phyloP scores from a whole-genome alignment of 805 yeast genomes.

The Metschnikowia henanensis region DNA sequence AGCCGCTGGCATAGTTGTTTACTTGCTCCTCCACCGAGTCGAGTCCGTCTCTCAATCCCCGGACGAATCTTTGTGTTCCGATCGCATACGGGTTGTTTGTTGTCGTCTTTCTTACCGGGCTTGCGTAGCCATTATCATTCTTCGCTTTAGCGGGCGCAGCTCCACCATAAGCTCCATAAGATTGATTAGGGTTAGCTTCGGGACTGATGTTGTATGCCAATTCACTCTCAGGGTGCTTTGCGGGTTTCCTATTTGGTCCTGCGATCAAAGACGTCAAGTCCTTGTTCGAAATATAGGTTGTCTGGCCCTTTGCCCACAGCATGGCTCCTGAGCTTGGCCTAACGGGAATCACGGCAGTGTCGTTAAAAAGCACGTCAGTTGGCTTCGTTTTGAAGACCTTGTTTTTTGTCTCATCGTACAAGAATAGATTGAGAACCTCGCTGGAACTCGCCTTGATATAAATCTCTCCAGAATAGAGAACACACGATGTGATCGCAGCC shows the following conservation, averaged over 20 bases:
- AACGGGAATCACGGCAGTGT: constrained; percentile 63
- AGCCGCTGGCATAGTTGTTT: constrained; percentile 55
- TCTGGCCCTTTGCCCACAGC: constrained; percentile 81
- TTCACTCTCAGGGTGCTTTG: constrained; percentile 59
- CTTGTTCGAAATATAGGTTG: constrained; percentile 54
- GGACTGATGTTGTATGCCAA: constrained; percentile 49
- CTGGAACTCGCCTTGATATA: constrained; percentile 55
- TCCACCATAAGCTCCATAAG: constrained; percentile 27
- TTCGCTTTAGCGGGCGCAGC: constrained; percentile 12
- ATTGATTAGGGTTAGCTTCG: constrained; percentile 39
- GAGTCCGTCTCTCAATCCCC: constrained; percentile 51
- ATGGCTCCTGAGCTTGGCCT: constrained; percentile 79
- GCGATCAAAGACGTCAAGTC: constrained; percentile 70
- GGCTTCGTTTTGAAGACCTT: constrained; percentile 21
- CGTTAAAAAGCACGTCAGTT: constrained; percentile 68
- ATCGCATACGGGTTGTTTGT: constrained; percentile 35
- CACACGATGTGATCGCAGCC: constrained; percentile 24
- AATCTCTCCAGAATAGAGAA: constrained; percentile 55
- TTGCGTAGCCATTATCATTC: constrained; percentile 36
- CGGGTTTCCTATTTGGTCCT: constrained; percentile 68
- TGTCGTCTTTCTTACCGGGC: constrained; percentile 44
- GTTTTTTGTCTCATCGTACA: constrained; percentile 22
- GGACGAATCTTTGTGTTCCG: constrained; percentile 36
- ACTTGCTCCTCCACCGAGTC: constrained; percentile 54
- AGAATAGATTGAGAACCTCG: constrained; percentile 35